These are phyloP conservation scores for Starmerella tilneyi DNA, from an alignment of 805 yeast genomes.

Conservation along the genomic window DNA sequence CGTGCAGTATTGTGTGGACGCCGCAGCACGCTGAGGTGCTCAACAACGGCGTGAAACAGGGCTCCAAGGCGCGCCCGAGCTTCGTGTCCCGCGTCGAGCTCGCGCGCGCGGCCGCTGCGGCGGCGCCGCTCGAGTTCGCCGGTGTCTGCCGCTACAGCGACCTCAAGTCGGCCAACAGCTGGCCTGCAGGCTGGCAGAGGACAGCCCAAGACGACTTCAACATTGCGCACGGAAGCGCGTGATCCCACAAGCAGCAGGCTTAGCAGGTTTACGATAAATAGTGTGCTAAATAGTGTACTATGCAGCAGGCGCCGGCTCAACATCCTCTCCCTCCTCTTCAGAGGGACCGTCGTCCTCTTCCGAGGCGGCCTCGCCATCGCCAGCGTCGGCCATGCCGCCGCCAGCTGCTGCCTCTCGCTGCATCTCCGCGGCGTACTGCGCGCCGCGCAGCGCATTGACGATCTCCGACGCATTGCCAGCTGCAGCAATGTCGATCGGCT, in stretches of 20 bases:
- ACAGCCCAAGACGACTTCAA: conserved; percentile 21
- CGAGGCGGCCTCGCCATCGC: conserved; percentile 14
- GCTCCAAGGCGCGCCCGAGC: conserved; percentile 18
- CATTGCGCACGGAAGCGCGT: not conserved
- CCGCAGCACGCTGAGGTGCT: conserved; percentile 21
- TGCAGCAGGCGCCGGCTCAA: conserved; percentile 3
- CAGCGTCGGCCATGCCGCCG: conserved; percentile 20
- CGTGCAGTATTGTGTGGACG: conserved; percentile 19
- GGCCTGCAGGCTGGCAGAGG: conserved; percentile 23
- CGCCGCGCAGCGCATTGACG: conserved; percentile 59
- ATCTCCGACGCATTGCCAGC: conserved; percentile 47
- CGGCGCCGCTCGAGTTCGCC: not conserved
- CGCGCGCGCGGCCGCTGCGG: not conserved
- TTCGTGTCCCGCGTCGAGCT: conserved; percentile 14
- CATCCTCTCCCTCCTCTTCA: conserved; percentile 9
- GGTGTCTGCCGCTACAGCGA: conserved; percentile 8
- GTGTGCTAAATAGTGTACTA: not conserved
- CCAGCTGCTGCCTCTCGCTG: conserved; percentile 22
- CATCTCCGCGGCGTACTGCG: conserved; percentile 43
- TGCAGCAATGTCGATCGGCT: conserved; percentile 53
- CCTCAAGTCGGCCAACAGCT: conserved; percentile 9
- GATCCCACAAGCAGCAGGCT: not conserved
- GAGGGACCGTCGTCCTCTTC: conserved; percentile 12
- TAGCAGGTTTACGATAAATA: not conserved
- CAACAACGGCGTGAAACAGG: conserved; percentile 24